Evolutionary conservation across 331 rosid species (phyloP).

Genomic region (Rosa hybrid): DNA sequence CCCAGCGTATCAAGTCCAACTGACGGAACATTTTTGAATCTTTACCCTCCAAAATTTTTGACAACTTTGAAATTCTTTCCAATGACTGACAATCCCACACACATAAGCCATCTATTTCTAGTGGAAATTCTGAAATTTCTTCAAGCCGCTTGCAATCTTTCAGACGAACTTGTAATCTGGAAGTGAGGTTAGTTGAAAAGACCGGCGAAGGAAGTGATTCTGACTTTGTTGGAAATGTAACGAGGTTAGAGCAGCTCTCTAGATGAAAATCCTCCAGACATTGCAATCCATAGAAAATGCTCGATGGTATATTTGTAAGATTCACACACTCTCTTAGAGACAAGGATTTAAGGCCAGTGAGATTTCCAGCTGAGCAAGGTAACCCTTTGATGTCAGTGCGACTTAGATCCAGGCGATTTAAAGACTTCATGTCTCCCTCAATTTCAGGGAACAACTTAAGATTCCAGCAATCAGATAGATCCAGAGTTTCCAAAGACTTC

Average conservation of each 20-base stretch:
- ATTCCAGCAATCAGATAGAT: background rate
- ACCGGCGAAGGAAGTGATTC: background rate
- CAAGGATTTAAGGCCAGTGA: background rate
- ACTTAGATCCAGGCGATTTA: background rate
- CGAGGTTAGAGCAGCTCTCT: background rate
- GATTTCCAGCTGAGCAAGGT: background rate
- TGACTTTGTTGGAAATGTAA: background rate
- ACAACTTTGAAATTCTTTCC: background rate
- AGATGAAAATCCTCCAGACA: accelerated
- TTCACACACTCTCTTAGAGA: accelerated
- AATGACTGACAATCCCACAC: background rate
- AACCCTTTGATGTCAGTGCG: background rate
- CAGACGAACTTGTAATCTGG: background rate
- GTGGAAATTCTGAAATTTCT: background rate
- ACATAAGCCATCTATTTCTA: background rate
- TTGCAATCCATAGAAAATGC: background rate
- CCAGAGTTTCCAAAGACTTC: background rate
- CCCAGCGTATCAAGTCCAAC: background rate
- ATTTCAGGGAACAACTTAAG: background rate
- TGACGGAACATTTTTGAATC: background rate
- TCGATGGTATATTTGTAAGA: background rate
- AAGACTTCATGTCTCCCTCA: background rate
- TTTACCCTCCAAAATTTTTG: background rate
- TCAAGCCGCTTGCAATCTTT: background rate
- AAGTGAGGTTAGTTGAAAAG: background rate